These are phyloP conservation scores for Triticum urartu DNA, from an alignment of 176 grass and related monocot genomes.

Conservation along the genomic window DNA sequence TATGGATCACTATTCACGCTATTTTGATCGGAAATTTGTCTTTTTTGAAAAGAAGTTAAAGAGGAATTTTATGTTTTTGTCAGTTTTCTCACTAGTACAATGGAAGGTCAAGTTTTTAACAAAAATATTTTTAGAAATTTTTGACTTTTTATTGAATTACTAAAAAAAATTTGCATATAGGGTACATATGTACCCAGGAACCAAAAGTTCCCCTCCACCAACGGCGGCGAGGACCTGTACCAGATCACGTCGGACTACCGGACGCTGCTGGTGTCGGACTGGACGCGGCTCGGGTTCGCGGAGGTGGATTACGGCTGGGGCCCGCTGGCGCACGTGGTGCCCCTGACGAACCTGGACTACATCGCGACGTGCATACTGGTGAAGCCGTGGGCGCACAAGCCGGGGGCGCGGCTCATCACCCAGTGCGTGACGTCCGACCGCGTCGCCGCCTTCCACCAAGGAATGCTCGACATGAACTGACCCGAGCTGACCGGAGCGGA, in stretches of 20 bases:
- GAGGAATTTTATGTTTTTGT: too few species aligned
- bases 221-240: conserved; percentile 49
- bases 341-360: conserved; percentile 81
- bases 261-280: conserved; percentile 82
- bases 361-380: conserved; percentile 93
- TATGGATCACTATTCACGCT: too few species aligned
- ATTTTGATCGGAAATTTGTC: too few species aligned
- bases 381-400: conserved; percentile 64
- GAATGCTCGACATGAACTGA: conserved; percentile 61
- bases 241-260: conserved; percentile 77
- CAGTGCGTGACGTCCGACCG: conserved; percentile 74
- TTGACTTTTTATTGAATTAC: too few species aligned
- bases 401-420: conserved; percentile 71
- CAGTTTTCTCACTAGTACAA: too few species aligned
- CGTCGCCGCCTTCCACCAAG: conserved; percentile 65
- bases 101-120: too few species aligned
- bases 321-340: conserved; percentile 71
- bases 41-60: too few species aligned
- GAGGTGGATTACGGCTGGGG: conserved; percentile 90
- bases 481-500: neutral
- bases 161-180: too few species aligned
- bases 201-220: too few species aligned
- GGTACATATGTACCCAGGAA: too few species aligned
- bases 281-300: conserved; percentile 76
- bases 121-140: too few species aligned